Conservation (phyloP, 1,284 basidiomycete species). For the Malassezia dermatis region DNA sequence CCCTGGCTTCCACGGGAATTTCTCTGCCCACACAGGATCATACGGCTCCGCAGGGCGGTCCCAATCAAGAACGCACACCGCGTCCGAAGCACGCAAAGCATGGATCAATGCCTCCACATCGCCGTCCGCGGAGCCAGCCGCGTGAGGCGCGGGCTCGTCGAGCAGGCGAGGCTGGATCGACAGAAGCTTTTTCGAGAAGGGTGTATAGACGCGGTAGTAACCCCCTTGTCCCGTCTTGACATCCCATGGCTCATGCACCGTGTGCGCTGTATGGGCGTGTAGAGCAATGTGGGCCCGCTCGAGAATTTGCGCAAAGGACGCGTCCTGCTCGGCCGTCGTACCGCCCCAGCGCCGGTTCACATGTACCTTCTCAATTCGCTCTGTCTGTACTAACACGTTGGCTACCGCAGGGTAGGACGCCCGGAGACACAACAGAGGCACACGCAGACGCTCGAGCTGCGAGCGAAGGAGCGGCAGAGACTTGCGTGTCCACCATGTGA, state of each 20-base stretch:
- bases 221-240: conserved; percentile 10
- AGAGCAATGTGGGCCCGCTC: background rate
- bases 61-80: conserved; percentile 3
- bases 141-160: conserved; percentile 2
- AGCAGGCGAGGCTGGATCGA: conserved; percentile 1
- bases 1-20: conserved; percentile 11
- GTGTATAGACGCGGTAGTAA: conserved; percentile 9
- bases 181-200: conserved; percentile 6
- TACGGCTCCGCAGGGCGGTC: background rate
- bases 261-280: conserved; percentile 1
- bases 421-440: conserved; percentile 5
- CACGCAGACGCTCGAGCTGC: conserved; percentile 2
- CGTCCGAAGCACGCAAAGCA: background rate
- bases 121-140: background rate
- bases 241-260: conserved; percentile 13
- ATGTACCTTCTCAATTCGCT: background rate
- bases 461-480: conserved; percentile 6
- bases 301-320: background rate
- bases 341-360: conserved; percentile 15
- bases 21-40: conserved; percentile 1
- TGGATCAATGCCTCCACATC: background rate
- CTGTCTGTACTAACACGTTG: background rate
- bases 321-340: conserved; percentile 2
- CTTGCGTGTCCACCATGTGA: conserved; percentile 13
- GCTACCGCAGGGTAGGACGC: conserved; percentile 7